These are phyloP conservation scores for Myxozyma geophila DNA, from an alignment of 805 yeast species.

Conservation along the genomic window DNA sequence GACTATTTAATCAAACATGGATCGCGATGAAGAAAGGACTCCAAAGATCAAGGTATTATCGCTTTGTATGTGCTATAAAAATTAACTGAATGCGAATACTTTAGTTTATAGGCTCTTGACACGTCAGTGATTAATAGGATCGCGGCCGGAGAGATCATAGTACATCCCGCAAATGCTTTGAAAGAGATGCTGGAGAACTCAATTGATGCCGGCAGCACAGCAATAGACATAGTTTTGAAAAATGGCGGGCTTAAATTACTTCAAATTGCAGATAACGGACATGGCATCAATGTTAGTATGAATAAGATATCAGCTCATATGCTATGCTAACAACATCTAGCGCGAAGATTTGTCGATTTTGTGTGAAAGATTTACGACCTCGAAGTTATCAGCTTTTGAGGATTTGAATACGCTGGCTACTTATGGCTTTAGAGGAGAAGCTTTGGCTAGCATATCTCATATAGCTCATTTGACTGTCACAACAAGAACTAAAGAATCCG, in stretches of 20 bases:
- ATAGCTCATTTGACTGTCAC: constrained; percentile 79
- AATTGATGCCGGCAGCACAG: constrained; percentile 79
- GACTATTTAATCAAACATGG: no score
- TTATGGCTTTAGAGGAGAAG: constrained; percentile 96
- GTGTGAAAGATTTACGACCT: constrained; percentile 93
- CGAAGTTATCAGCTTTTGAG: constrained; percentile 74
- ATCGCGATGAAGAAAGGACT: no score
- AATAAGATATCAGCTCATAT: background rate
- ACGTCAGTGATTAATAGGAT: constrained; percentile 79
- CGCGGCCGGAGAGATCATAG: constrained; percentile 96
- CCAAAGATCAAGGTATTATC: constrained; percentile 1
- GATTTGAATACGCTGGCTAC: constrained; percentile 75
- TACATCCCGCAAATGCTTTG: constrained; percentile 91
- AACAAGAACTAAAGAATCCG: constrained; percentile 65
- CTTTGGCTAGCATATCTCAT: constrained; percentile 91
- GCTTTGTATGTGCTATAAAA: no score
- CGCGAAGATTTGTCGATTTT: constrained; percentile 73
- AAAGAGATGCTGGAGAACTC: constrained; percentile 93
- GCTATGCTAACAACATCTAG: constrained; percentile 18
- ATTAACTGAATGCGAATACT: no score
- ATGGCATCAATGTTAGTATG: constrained; percentile 59
- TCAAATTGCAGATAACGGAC: constrained; percentile 88
- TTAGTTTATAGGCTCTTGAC: constrained; percentile 54
- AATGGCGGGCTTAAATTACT: constrained; percentile 90
- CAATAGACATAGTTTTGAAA: constrained; percentile 77